Conservation (phyloP, 1,284 basidiomycete genomes). For the Phylloboletellus chloephorus region DNA sequence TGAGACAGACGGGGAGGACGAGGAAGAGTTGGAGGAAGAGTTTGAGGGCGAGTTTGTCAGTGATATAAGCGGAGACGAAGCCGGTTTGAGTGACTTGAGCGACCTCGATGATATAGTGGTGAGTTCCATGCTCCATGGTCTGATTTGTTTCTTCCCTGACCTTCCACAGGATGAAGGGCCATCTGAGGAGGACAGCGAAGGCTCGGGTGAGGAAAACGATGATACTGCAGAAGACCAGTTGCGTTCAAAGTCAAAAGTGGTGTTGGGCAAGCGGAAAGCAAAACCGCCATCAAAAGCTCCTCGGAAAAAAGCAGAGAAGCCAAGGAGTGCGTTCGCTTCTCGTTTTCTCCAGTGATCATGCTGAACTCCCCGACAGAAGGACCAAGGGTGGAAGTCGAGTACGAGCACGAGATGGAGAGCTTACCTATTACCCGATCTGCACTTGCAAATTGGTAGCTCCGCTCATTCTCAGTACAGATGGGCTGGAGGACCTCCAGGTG, state of each 20-base stretch:
- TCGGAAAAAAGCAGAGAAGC: constrained; percentile 52
- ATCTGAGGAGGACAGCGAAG: constrained; percentile 28
- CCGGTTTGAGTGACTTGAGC: constrained; percentile 63
- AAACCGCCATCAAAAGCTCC: constrained; percentile 35
- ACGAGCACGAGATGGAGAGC: constrained; percentile 85
- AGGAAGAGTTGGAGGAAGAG: constrained; percentile 50
- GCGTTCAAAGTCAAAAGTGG: constrained; percentile 38
- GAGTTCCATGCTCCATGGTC: constrained; percentile 19
- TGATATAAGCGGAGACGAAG: constrained; percentile 67
- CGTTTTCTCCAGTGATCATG: constrained; percentile 8
- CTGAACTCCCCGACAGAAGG: constrained; percentile 44
- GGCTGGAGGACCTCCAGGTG: background rate
- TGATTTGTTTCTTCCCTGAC: constrained; percentile 5
- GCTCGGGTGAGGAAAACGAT: constrained; percentile 37
- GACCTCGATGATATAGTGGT: constrained; percentile 70
- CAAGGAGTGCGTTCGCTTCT: constrained; percentile 44
- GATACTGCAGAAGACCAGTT: constrained; percentile 30
- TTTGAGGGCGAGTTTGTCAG: constrained; percentile 82
- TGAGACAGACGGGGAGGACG: constrained; percentile 50
- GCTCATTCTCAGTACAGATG: background rate
- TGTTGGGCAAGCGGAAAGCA: constrained; percentile 68
- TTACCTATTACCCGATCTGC: constrained; percentile 54
- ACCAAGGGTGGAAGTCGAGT: constrained; percentile 89
- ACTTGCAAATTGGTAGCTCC: constrained; percentile 54
- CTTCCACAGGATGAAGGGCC: constrained; percentile 11